A percentile compares a stretch with the other conserved stretches of the same genome.
phyloP scores from a whole-genome alignment of 768 basidiomycete species.

The Phaeotremella skinneri region DNA sequence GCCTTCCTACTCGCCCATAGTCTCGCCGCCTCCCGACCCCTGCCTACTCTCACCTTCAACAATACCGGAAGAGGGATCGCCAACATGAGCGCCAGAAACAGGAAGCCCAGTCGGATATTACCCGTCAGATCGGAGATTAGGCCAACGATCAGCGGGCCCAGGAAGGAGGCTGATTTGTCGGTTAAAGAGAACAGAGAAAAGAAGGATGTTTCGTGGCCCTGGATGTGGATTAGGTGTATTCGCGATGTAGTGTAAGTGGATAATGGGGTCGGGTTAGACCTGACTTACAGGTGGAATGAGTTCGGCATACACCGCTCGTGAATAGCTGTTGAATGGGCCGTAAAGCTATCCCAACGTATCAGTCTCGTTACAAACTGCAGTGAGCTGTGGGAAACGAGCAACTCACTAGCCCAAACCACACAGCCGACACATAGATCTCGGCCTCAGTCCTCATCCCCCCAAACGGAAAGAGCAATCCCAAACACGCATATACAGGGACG shows the following conservation, averaged over 20 bases:
- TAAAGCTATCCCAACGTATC: slow-evolving; percentile 59
- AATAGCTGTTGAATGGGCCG: slow-evolving; percentile 88
- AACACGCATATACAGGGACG: slow-evolving; percentile 76
- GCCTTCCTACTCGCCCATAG: slow-evolving; percentile 30
- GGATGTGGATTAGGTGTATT: neutral
- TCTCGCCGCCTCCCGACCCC: slow-evolving; percentile 61
- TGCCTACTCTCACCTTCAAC: slow-evolving; percentile 64
- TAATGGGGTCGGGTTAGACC: neutral
- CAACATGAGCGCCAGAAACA: slow-evolving; percentile 79
- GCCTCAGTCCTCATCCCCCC: slow-evolving; percentile 68
- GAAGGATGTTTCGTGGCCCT: slow-evolving; percentile 84
- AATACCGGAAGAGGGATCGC: slow-evolving; percentile 78
- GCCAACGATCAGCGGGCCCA: slow-evolving; percentile 86
- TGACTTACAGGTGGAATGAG: slow-evolving; percentile 65
- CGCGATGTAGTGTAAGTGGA: neutral
- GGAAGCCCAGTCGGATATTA: slow-evolving; percentile 86
- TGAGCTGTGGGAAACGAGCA: too few relatives aligned
- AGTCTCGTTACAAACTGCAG: neutral
- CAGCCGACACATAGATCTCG: slow-evolving; percentile 81
- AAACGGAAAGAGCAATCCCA: slow-evolving; percentile 67
- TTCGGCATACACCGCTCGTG: slow-evolving; percentile 80
- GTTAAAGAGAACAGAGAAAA: slow-evolving; percentile 82
- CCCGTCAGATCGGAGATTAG: slow-evolving; percentile 82
- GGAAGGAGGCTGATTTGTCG: slow-evolving; percentile 78
- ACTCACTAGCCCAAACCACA: slow-evolving; percentile 69